Base-by-base conservation (phyloP, 2,329 filamentous ascomycete species). In the Fusarium torulosum region DNA sequence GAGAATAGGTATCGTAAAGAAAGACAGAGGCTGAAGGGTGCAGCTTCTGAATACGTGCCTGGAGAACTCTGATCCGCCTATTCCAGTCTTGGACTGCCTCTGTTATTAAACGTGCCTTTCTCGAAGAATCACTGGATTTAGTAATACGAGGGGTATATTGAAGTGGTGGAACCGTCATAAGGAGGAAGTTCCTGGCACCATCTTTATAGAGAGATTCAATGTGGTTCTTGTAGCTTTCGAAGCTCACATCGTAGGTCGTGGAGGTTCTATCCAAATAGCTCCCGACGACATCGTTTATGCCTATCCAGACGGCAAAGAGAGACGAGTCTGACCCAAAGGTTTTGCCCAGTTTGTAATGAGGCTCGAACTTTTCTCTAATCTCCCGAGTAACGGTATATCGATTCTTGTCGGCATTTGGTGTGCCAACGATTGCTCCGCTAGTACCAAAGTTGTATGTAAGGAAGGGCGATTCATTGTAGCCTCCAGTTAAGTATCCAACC, bases 371-470 rank as follows among this genome's bases (percentile, higher is more conserved):
- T 14, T 52, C 19, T 14, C n/a, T 2, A 19, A 52, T 27, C 49
- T 52, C 25, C 11, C 19, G 37, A 14, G 10, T 6, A 1, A 52
- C 13, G 19, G 40, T 37, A 19, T 42, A 21, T 25, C 38, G 25
- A 4, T 23, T 42, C 6, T 29, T 31, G 15, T 29, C 5, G 8
- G n/a, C 20, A 4, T 42, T 42, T 7, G 38, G 27, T 6, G 15
- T 19, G 2, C 27, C 37, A 52, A 52, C 25, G 8, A 31, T 15
- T 5, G 49, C 37, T 33, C 49, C 49, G 5, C 49, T 33, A 19
- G 27, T 21, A 15, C 9, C 49, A 31, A 52, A 8, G 49, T 52
- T 52, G 19, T 52, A 52, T 23, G 49, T 52, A 8, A 52, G 27
- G 11, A 52, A 42, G 15, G 37, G 23, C 1, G 49, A 52, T 33